These are phyloP conservation scores for Fomitiporia mediterranea DNA, from an alignment of 1,284 basidiomycete species.

Conservation along the genomic window DNA sequence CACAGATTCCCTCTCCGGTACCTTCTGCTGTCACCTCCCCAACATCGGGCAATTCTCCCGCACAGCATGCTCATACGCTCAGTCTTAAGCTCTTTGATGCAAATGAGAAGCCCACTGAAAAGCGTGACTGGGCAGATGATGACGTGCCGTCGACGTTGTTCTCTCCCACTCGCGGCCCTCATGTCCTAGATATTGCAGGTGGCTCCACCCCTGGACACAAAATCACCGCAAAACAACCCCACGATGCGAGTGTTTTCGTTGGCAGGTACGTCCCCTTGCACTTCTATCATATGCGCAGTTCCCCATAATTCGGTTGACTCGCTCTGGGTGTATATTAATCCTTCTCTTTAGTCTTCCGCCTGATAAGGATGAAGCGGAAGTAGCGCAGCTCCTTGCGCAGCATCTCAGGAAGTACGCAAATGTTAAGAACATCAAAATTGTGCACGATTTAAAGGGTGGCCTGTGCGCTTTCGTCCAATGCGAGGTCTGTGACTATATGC, in stretches of 20 bases:
- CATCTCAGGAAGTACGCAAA: conserved; percentile 60
- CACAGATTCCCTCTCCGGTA: conserved; percentile 21
- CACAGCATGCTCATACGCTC: not conserved
- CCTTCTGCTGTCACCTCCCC: conserved; percentile 22
- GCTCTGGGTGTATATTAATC: not conserved
- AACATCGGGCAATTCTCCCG: not conserved
- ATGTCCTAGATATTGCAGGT: conserved; percentile 1
- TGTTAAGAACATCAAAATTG: conserved; percentile 65
- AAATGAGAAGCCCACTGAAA: conserved; percentile 1
- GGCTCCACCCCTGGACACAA: conserved; percentile 19
- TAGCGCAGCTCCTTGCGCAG: conserved; percentile 51
- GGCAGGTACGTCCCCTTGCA: conserved; percentile 49
- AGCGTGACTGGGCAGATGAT: conserved; percentile 24
- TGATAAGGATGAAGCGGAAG: conserved; percentile 56
- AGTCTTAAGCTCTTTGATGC: conserved; percentile 3
- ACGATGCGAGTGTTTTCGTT: conserved; percentile 76
- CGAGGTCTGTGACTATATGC: conserved; percentile 46
- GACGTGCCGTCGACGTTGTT: conserved; percentile 26
- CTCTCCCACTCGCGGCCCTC: conserved; percentile 8
- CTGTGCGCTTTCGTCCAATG: conserved; percentile 80
- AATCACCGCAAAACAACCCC: conserved; percentile 48
- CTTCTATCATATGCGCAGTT: not conserved
- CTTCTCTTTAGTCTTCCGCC: conserved; percentile 54
- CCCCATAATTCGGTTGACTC: not conserved
- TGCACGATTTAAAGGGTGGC: conserved; percentile 68